Percentiles rank a stretch among this genome's conserved stretches.
These are phyloP conservation scores for Schoenoplectus triqueter DNA, from an alignment of 202 grass and related monocot genomes.

Conservation along the genomic window DNA sequence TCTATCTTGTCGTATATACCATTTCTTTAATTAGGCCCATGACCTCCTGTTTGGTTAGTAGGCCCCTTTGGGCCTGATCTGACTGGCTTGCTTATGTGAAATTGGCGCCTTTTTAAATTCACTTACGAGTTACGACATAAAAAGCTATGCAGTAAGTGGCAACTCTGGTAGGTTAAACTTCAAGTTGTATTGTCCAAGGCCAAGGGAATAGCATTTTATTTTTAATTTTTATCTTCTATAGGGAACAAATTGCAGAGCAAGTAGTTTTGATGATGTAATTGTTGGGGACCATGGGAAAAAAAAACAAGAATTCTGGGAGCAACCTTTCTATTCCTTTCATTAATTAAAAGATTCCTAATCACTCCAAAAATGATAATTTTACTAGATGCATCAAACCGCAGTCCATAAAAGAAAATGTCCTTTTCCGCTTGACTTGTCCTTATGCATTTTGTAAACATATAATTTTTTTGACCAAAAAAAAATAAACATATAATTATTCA, in stretches of 20 bases:
- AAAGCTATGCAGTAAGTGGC: slow-evolving; percentile 8
- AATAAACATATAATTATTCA: not conserved
- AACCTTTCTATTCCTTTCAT: slow-evolving; percentile 8
- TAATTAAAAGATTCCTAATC: not conserved
- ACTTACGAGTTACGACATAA: not conserved
- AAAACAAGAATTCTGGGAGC: not conserved
- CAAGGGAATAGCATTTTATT: not conserved
- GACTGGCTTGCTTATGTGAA: not conserved
- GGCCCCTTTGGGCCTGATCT: slow-evolving; percentile 9
- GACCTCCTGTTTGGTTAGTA: slow-evolving; percentile 18
- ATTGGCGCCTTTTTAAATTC: not conserved
- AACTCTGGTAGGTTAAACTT: not conserved
- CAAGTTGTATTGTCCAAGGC: not conserved
- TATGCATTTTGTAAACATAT: no score
- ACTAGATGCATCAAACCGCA: not conserved
- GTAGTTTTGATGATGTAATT: not conserved
- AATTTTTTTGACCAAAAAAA: no score
- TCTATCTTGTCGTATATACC: not conserved
- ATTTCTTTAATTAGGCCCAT: slow-evolving; percentile 11
- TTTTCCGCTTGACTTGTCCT: not conserved
- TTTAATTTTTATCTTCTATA: not conserved
- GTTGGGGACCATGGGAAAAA: not conserved
- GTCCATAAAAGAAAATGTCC: not conserved
- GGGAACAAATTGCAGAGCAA: not conserved
- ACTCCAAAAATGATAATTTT: not conserved